Evolutionary conservation across 441 rosid genomes (phyloP).

Genomic region (Caryocar brasiliense): DNA sequence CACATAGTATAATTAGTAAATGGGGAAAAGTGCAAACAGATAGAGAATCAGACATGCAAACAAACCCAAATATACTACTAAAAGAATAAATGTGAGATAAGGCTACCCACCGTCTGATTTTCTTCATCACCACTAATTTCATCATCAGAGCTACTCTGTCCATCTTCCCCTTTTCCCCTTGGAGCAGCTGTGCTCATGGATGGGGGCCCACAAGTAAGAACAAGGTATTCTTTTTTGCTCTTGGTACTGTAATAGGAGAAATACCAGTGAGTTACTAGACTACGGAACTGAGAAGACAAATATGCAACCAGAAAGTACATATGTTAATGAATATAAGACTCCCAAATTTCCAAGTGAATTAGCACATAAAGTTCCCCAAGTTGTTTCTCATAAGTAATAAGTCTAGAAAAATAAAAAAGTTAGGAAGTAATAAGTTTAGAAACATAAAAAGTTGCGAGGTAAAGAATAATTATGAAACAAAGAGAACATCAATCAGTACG

Average conservation of each 20-base stretch:
- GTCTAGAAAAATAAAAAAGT: not conserved
- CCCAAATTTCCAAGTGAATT: no score
- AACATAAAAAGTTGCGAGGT: no score
- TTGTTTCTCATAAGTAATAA: no score
- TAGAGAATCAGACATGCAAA: no score
- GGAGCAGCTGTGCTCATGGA: constrained; percentile 37
- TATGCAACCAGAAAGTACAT: not conserved
- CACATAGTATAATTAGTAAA: not conserved
- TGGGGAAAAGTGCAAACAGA: no score
- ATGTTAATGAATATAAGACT: no score
- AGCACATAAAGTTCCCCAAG: no score
- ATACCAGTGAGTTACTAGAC: not conserved
- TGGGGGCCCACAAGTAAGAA: constrained; percentile 74
- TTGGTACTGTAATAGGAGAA: constrained; percentile 38
- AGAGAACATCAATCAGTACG: no score
- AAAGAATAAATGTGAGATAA: not conserved
- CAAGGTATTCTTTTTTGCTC: constrained; percentile 78
- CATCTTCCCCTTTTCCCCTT: constrained; percentile 40
- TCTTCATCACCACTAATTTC: constrained; percentile 56
- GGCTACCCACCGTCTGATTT: constrained; percentile 38
- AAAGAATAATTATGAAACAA: no score
- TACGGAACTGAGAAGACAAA: not conserved
- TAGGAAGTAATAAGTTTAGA: not conserved
- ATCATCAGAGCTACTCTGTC: constrained; percentile 52
- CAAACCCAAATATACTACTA: no score